These are phyloP conservation scores for Zasmidium citrigriseum DNA, from an alignment of 2,329 filamentous ascomycete species.

Conservation along the genomic window DNA sequence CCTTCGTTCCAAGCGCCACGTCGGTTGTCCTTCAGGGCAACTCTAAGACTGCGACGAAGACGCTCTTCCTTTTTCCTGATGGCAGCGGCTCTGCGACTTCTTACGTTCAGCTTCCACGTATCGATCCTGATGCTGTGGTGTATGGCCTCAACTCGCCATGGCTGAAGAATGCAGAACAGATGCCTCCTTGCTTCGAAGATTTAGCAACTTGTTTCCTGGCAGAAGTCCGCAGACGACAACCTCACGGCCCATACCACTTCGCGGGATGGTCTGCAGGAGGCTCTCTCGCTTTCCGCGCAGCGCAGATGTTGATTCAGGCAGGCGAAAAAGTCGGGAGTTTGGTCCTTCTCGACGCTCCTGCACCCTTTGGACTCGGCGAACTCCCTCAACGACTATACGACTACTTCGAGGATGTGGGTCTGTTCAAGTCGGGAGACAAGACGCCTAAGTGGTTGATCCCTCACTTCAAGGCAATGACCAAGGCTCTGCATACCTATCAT, in stretches of 20 bases:
- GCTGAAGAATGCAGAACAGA: slow-evolving; percentile 17
- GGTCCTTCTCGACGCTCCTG: slow-evolving; percentile 35
- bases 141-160: slow-evolving; percentile 49
- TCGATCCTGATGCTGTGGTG: slow-evolving; percentile 33
- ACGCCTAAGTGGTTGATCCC: slow-evolving; percentile 48
- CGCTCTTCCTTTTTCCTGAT: slow-evolving; percentile 44
- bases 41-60: slow-evolving; percentile 13
- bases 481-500: slow-evolving; percentile 40
- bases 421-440: slow-evolving; percentile 1
- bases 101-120: slow-evolving; percentile 44
- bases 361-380: slow-evolving; percentile 54
- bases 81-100: slow-evolving; percentile 51
- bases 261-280: slow-evolving; percentile 28
- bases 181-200: slow-evolving; percentile 8
- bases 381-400: slow-evolving; percentile 57
- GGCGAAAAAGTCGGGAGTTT: slow-evolving; percentile 26
- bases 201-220: slow-evolving; percentile 23
- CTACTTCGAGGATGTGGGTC: slow-evolving; percentile 43
- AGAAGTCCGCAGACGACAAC: slow-evolving; percentile 39
- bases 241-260: slow-evolving; percentile 39
- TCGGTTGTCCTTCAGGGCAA: slow-evolving; percentile 22
- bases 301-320: slow-evolving; percentile 13
- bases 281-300: slow-evolving; percentile 20
- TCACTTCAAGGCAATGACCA: slow-evolving; percentile 55
- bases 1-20: not conserved